Evolutionary conservation across 169 alveolate species (phyloP).

Genomic region (Besnoitia besnoiti): DNA sequence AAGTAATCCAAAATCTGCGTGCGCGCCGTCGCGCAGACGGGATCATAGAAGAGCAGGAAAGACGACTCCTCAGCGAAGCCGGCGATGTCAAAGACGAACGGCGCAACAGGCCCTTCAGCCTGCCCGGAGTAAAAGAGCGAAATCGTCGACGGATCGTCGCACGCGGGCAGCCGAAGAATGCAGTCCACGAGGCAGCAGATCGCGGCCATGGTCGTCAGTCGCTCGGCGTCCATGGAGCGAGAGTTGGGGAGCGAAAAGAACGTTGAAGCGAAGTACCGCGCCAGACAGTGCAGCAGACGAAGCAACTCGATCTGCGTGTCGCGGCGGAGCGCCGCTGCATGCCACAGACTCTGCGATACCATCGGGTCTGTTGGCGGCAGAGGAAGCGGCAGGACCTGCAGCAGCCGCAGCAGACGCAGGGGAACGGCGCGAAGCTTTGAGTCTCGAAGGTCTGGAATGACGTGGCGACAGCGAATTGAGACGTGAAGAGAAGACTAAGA

Average conservation of each 20-base stretch:
- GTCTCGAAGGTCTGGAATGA: too few relatives aligned
- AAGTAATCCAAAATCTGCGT: slow-evolving; percentile 67
- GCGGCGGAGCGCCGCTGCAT: slow-evolving; percentile 24
- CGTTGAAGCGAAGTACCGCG: slow-evolving; percentile 52
- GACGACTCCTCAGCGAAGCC: slow-evolving; percentile 71
- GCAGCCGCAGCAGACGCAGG: not conserved
- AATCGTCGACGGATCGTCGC: slow-evolving; percentile 70
- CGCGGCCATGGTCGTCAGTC: slow-evolving; percentile 70
- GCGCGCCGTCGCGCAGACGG: slow-evolving; percentile 63
- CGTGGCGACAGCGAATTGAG: too few relatives aligned
- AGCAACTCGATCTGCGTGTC: slow-evolving; percentile 62
- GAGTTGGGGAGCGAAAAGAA: slow-evolving; percentile 57
- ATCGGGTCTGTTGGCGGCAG: slow-evolving; percentile 44
- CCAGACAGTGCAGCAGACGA: slow-evolving; percentile 43
- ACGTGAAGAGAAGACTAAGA: not conserved
- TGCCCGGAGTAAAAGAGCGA: slow-evolving; percentile 71
- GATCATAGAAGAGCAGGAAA: slow-evolving; percentile 69
- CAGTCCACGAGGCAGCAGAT: slow-evolving; percentile 72
- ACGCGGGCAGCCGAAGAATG: slow-evolving; percentile 59
- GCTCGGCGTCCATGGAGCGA: slow-evolving; percentile 64
- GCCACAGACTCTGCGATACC: slow-evolving; percentile 48
- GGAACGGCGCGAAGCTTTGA: too few relatives aligned
- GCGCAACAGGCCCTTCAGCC: slow-evolving; percentile 70
- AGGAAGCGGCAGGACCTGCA: slow-evolving; percentile 64
- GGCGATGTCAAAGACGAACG: slow-evolving; percentile 69